These are phyloP conservation scores for Emmonsiellopsis sp. DNA, from an alignment of 2,329 filamentous ascomycete species.

Conservation along the genomic window DNA sequence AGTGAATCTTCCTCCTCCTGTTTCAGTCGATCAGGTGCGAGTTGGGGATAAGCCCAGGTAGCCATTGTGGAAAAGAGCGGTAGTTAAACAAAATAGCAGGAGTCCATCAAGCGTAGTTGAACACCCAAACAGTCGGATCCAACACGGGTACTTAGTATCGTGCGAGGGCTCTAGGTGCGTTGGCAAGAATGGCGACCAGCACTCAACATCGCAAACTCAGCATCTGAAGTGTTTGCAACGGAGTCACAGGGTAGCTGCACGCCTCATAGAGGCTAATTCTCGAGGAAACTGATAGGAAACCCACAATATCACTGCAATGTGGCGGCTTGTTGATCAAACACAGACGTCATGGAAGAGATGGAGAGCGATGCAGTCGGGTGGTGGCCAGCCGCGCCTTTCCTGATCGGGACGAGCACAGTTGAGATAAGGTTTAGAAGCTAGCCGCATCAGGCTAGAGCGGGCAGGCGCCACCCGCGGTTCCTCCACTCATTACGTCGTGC, in stretches of 20 bases:
- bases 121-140: neutral
- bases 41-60: constrained; percentile 51
- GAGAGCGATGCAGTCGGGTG: neutral
- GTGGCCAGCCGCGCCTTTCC: neutral
- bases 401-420: neutral
- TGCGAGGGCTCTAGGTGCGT: too few relatives aligned
- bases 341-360: neutral
- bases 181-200: too few relatives aligned
- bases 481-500: neutral
- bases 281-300: neutral
- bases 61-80: constrained; percentile 39
- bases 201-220: too few relatives aligned
- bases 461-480: neutral
- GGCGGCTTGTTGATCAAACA: neutral
- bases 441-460: neutral
- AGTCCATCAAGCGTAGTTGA: neutral
- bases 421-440: neutral
- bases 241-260: too few relatives aligned
- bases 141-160: too few relatives aligned
- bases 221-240: too few relatives aligned
- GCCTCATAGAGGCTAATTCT: too few relatives aligned
- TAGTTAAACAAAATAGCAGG: neutral
- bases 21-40: constrained; percentile 41
- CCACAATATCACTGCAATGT: neutral
- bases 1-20: constrained; percentile 45